These are phyloP conservation scores for Ramaria sp. DNA, from an alignment of 768 basidiomycete genomes.

Conservation along the genomic window DNA sequence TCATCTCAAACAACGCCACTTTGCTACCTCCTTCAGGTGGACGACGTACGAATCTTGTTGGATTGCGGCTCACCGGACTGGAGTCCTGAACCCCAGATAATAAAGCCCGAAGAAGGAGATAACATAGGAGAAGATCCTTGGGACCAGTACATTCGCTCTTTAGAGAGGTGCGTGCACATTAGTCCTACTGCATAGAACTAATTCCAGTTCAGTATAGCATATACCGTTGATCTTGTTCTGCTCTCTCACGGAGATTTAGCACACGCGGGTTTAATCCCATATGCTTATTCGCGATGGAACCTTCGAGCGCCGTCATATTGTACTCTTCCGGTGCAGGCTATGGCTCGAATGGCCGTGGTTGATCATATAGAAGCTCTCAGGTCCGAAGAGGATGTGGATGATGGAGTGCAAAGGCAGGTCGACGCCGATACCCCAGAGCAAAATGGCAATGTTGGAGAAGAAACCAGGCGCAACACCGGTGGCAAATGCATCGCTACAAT, in stretches of 20 bases:
- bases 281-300: slow-evolving; percentile 80
- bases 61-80: slow-evolving; percentile 93
- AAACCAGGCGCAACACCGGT: slow-evolving; percentile 21
- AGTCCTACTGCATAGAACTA: not conserved
- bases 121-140: slow-evolving; percentile 31
- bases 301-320: slow-evolving; percentile 87
- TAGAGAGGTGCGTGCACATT: slow-evolving; percentile 49
- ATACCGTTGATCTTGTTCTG: slow-evolving; percentile 80
- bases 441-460: slow-evolving; percentile 18
- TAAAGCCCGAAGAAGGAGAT: slow-evolving; percentile 21
- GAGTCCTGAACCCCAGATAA: slow-evolving; percentile 43
- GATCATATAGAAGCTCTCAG: slow-evolving; percentile 80
- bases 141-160: slow-evolving; percentile 53
- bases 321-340: slow-evolving; percentile 90
- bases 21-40: slow-evolving; percentile 83
- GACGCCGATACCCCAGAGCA: slow-evolving; percentile 17
- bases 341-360: slow-evolving; percentile 83
- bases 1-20: slow-evolving; percentile 53
- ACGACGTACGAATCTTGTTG: slow-evolving; percentile 86
- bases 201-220: slow-evolving; percentile 44
- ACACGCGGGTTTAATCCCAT: slow-evolving; percentile 88
- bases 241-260: slow-evolving; percentile 88
- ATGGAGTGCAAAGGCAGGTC: slow-evolving; percentile 16
- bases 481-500: slow-evolving; percentile 64
- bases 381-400: slow-evolving; percentile 62